Evolutionary conservation across 2,329 filamentous ascomycete genomes (phyloP), one percentile per base, ranked within the genome.

Genomic region (Botryosphaeria dothidea): DNA sequence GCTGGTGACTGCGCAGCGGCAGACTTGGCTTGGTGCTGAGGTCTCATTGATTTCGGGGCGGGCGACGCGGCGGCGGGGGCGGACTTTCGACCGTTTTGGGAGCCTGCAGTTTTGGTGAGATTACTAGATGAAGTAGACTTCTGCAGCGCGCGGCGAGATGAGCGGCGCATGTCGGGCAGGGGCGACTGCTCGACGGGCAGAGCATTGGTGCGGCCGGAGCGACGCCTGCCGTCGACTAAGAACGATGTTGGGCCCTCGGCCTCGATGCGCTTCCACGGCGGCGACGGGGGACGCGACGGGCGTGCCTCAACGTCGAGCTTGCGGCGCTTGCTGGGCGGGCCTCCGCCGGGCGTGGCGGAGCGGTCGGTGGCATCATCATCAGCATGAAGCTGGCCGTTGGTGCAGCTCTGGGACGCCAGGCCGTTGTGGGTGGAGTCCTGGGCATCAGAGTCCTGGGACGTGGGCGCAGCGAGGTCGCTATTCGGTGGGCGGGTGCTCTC

Each of bases 211-310:
- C 87, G 81, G 56, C 86, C 84, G 49, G 87, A 89, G 75, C 86
- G 87, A 66, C 87, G 81, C 69, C 83, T 83, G 43, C 87, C 87
- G 74, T 86, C 83, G 66, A 85, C 82, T 51, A 90, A 86, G 75
- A 96, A 93, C 0, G 91, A 90, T 3, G 94, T 95, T 23, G 95
- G 95, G 0, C 95, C 95, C 29, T 96, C 91, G 45, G 91, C 92
- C 66, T 86, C 86, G 68, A 91, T 86, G 73, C 88, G 92, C 81
- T 95, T 98, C 95, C 95, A 99, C 23, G 95, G 95, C 69, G 95
- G 95, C 68, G 94, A 98, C 66, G 85, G 83, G 62, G 82, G 80
- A 79, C 82, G 77, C 67, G 81, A 75, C 66, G 78, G 68, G 64
- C 60, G 31, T 13, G 71, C 68, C 4, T 76, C 75, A 68, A 79